Evolutionary conservation across 352 stramenopile species (phyloP), one percentile per base, ranked within the genome.

Genomic region (Phytophthora meadii): DNA sequence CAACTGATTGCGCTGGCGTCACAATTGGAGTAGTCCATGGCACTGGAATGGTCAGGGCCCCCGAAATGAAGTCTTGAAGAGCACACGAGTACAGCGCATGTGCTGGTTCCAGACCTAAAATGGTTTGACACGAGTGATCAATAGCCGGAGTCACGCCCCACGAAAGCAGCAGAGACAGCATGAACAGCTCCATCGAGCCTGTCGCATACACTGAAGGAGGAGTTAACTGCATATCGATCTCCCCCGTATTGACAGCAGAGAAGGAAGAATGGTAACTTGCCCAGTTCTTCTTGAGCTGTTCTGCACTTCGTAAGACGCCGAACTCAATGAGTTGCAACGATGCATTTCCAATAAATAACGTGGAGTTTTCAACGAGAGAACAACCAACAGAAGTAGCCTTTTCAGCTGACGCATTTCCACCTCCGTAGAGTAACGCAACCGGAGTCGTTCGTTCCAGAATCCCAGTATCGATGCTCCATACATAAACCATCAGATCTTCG

Each of bases 401-500:
- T 41, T 78, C 70, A 5, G 27, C 15, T 12, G 48, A 61, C 14
- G 54, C 45, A 44, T 83, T 84, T 5, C 77, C 77, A n/a, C 77
- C 73, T 12, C 76, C 79, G 40, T 77, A 78, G 1, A 95, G 41
- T 17, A 95, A 49, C 8, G 79, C 79, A 17, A 48, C 62, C 14
- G 87, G 87, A 9, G 93, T 44, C 3, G 68, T 73, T 32, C 87
- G 81, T 54, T 95, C 88, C 0, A 95, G 41, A 24, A 94, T 79
- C 0, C 88, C 86, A n/a, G 84, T 93, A 17, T 92, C 79, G 1
- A 79, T 71, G 42, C 70, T 93, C 88, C 88, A 95, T 10, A 95
- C 78, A 39, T 92, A 90, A 30, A 92, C 76, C 79, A 93, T 89
- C 1, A 61, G 67, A 63, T 95, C 81, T 48, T 78, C 81, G 44